Conservation (phyloP, 1,284 basidiomycete genomes). For the Vanrija humicola region DNA sequence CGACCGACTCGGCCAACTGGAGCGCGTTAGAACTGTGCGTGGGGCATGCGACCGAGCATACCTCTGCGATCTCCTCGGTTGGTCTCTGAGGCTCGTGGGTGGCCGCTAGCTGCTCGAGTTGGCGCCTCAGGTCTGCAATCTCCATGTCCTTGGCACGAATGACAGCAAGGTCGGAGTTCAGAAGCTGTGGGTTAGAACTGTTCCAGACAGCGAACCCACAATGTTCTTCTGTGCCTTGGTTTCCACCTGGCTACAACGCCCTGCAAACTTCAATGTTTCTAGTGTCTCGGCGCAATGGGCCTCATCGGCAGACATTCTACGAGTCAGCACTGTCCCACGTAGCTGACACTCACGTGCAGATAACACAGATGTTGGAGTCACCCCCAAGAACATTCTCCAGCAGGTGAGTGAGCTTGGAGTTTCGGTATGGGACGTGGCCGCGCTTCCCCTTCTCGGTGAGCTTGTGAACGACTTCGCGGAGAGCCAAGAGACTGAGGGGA, state of each 20-base stretch:
- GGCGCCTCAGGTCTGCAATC: slow-evolving; percentile 46
- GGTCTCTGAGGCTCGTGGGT: not conserved
- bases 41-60: not conserved
- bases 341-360: slow-evolving; percentile 50
- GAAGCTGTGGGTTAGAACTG: slow-evolving; percentile 25
- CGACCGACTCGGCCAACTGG: slow-evolving; percentile 41
- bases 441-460: slow-evolving; percentile 51
- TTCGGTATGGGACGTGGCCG: slow-evolving; percentile 56
- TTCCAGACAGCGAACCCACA: slow-evolving; percentile 33
- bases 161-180: slow-evolving; percentile 45
- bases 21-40: not conserved
- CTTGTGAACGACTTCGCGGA: slow-evolving; percentile 57
- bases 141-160: slow-evolving; percentile 51
- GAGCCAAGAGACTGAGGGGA: slow-evolving; percentile 47
- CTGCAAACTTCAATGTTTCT: slow-evolving; percentile 57
- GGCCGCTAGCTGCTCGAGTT: slow-evolving; percentile 32
- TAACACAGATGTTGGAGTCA: slow-evolving; percentile 56
- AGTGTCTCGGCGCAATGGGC: slow-evolving; percentile 55
- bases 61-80: slow-evolving; percentile 18
- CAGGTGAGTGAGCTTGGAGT: slow-evolving; percentile 55
- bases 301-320: slow-evolving; percentile 44
- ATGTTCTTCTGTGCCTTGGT: slow-evolving; percentile 56
- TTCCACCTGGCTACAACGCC: slow-evolving; percentile 55
- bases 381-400: slow-evolving; percentile 57
- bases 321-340: not conserved